These are phyloP conservation scores for Thermomyces lanuginosus DNA, from an alignment of 2,329 filamentous ascomycete genomes.

Conservation along the genomic window DNA sequence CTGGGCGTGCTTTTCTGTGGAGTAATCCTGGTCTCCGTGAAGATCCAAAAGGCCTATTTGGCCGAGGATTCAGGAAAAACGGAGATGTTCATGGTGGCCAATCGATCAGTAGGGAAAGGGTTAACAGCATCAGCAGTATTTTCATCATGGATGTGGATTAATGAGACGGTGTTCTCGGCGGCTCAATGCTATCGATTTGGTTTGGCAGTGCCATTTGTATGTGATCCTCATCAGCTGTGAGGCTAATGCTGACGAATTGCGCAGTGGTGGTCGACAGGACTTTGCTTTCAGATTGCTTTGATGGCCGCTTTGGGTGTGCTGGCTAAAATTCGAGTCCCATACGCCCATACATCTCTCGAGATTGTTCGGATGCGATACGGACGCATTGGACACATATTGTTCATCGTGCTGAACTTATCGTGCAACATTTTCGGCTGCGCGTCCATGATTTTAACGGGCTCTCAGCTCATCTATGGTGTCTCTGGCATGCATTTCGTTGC, in stretches of 20 bases:
- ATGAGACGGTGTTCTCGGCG: slow-evolving; percentile 20
- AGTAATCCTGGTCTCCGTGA: slow-evolving; percentile 32
- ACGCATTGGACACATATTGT: slow-evolving; percentile 18
- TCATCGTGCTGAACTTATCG: slow-evolving; percentile 3
- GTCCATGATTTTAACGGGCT: slow-evolving; percentile 32
- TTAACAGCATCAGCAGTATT: slow-evolving; percentile 24
- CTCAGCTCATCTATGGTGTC: slow-evolving; percentile 30
- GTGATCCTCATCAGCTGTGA: background rate
- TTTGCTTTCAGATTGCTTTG: slow-evolving; percentile 34
- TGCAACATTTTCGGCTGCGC: slow-evolving; percentile 24
- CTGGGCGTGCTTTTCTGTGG: slow-evolving; percentile 32
- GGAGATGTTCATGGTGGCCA: slow-evolving; percentile 27
- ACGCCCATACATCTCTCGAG: slow-evolving; percentile 36
- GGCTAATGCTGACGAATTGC: background rate
- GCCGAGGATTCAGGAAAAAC: slow-evolving; percentile 30
- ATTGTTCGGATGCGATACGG: slow-evolving; percentile 35
- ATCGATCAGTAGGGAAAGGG: slow-evolving; percentile 21
- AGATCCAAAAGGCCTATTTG: slow-evolving; percentile 30
- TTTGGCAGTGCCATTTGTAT: slow-evolving; percentile 19
- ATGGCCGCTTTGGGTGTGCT: slow-evolving; percentile 35
- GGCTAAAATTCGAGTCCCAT: slow-evolving; percentile 34
- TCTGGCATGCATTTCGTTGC: slow-evolving; percentile 35
- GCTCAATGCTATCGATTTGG: slow-evolving; percentile 21
- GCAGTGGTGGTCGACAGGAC: slow-evolving; percentile 24
- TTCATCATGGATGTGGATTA: slow-evolving; percentile 25